Percentiles rank a stretch among this genome's conserved stretches.
phyloP scores from a whole-genome alignment of 1,284 basidiomycete species.

The Thecaphora thlaspeos region DNA sequence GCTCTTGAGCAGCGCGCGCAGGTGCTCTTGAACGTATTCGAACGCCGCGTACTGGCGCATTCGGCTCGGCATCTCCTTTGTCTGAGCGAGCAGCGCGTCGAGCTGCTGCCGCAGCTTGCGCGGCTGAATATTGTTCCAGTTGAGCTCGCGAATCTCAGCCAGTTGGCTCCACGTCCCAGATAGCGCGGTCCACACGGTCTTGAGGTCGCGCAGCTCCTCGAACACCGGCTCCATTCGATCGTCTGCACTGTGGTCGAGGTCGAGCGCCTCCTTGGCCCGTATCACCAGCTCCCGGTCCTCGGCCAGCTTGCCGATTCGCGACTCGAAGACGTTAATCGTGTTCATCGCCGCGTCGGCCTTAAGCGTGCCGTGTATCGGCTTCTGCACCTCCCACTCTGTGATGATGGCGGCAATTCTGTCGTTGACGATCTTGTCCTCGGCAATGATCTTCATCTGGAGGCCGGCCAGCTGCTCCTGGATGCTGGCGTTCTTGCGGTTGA shows the following conservation, averaged over 20 bases:
- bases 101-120: slow-evolving; percentile 92
- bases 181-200: slow-evolving; percentile 97
- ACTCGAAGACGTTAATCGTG: slow-evolving; percentile 89
- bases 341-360: slow-evolving; percentile 93
- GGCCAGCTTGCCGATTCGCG: slow-evolving; percentile 79
- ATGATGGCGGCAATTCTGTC: slow-evolving; percentile 75
- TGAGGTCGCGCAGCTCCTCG: slow-evolving; percentile 92
- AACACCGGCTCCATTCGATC: slow-evolving; percentile 88
- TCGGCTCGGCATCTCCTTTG: slow-evolving; percentile 96
- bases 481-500: slow-evolving; percentile 94
- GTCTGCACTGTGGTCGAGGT: slow-evolving; percentile 85
- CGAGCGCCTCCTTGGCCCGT: slow-evolving; percentile 92
- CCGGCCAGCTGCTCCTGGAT: slow-evolving; percentile 98
- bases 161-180: slow-evolving; percentile 96
- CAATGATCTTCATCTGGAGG: slow-evolving; percentile 96
- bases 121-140: slow-evolving; percentile 83
- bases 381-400: slow-evolving; percentile 89
- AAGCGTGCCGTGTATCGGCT: slow-evolving; percentile 92
- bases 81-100: slow-evolving; percentile 81
- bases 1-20: slow-evolving; percentile 82
- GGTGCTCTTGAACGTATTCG: slow-evolving; percentile 91
- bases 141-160: slow-evolving; percentile 78
- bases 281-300: slow-evolving; percentile 93
- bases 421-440: slow-evolving; percentile 86
- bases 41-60: slow-evolving; percentile 99